These are phyloP conservation scores for Backusella morwellensis DNA, from an alignment of 192 early-diverging fungal species.

Conservation along the genomic window DNA sequence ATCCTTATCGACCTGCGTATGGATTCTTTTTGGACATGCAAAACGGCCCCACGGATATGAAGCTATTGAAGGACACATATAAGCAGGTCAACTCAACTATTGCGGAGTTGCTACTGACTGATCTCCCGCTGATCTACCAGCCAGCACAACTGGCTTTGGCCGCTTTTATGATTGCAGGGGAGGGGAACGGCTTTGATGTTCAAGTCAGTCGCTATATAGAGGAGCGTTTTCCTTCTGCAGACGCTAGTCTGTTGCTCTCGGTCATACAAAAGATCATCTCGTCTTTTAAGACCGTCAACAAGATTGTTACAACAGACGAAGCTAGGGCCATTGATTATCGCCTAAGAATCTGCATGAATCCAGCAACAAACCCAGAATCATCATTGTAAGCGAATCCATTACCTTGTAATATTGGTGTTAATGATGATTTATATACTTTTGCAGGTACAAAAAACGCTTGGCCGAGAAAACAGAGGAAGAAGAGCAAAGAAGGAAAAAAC, in stretches of 20 bases:
- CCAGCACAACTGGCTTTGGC: slow-evolving; percentile 76
- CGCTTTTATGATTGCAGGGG: slow-evolving; percentile 58
- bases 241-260: slow-evolving; percentile 32
- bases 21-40: slow-evolving; percentile 79
- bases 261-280: slow-evolving; percentile 46
- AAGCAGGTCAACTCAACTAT: slow-evolving; percentile 53
- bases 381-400: slow-evolving; percentile 43
- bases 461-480: background rate
- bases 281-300: slow-evolving; percentile 38
- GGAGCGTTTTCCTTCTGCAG: slow-evolving; percentile 39
- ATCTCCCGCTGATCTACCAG: slow-evolving; percentile 72
- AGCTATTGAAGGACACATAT: slow-evolving; percentile 49
- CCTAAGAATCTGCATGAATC: slow-evolving; percentile 66
- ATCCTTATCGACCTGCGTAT: slow-evolving; percentile 67
- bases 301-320: slow-evolving; percentile 39
- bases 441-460: slow-evolving; percentile 15
- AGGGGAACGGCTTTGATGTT: slow-evolving; percentile 46
- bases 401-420: background rate
- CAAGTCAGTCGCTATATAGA: slow-evolving; percentile 35
- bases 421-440: background rate
- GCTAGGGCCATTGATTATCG: slow-evolving; percentile 62
- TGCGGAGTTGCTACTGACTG: slow-evolving; percentile 62
- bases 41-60: slow-evolving; percentile 38
- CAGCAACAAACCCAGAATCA: slow-evolving; percentile 70
- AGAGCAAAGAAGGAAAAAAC: background rate